Conservation (phyloP, 805 yeast species). For the Dipodascus geniculatus region DNA sequence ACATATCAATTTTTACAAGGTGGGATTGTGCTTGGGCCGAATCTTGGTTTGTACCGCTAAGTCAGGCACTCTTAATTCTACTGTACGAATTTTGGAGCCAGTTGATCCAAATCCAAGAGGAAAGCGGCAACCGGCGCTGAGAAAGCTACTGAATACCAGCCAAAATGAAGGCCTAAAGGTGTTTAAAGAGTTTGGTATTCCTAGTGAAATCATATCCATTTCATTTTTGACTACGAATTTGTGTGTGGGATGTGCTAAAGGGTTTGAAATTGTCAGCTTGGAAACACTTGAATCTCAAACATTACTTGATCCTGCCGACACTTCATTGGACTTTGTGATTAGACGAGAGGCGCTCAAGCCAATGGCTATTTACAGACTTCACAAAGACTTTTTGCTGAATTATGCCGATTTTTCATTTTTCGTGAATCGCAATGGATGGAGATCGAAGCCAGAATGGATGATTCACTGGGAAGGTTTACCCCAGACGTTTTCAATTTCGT, state of each 20-base stretch:
- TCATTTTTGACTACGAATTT: constrained; percentile 80
- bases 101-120: constrained; percentile 45
- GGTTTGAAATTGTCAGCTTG: constrained; percentile 87
- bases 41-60: constrained; percentile 84
- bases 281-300: constrained; percentile 80
- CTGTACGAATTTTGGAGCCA: constrained; percentile 80
- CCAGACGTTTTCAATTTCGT: constrained; percentile 82
- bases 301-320: constrained; percentile 94
- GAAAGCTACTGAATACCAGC: constrained; percentile 28
- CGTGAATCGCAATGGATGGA: constrained; percentile 93
- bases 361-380: constrained; percentile 80
- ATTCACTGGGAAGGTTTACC: constrained; percentile 97
- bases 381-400: constrained; percentile 75
- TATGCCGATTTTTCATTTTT: constrained; percentile 91
- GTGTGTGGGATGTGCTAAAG: constrained; percentile 93
- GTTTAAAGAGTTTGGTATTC: constrained; percentile 68
- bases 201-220: constrained; percentile 82
- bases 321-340: constrained; percentile 88
- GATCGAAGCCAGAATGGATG: constrained; percentile 86
- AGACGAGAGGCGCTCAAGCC: constrained; percentile 78
- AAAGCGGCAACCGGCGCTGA: constrained; percentile 29
- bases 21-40: constrained; percentile 85
- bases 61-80: constrained; percentile 61
- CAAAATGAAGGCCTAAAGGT: constrained; percentile 54
- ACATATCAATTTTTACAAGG: constrained; percentile 85